A percentile compares a stretch with the other conserved stretches of the same genome.
Conservation (phyloP, 139 green algal genomes). For the Chlamydomonas schloesseri region DNA sequence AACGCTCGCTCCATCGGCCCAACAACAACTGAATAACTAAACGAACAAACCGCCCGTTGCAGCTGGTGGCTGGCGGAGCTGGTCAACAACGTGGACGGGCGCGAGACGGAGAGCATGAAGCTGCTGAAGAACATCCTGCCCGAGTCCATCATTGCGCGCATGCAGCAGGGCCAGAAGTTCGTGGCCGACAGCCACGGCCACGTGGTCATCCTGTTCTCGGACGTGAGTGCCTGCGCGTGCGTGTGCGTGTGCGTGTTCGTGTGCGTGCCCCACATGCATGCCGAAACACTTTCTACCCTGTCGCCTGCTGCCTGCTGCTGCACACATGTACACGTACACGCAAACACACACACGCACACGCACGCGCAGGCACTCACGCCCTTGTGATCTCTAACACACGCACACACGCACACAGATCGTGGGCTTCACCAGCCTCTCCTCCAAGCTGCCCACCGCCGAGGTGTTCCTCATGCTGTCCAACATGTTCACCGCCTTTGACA, state of each 20-base stretch:
- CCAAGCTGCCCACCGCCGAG: conserved; percentile 53
- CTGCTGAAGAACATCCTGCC: conserved; percentile 72
- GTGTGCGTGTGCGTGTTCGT: too few species aligned
- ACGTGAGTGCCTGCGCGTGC: not conserved
- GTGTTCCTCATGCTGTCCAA: conserved; percentile 66
- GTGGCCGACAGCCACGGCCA: conserved; percentile 49
- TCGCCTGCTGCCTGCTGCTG: too few species aligned
- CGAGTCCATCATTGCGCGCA: conserved; percentile 62
- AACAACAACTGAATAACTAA: too few species aligned
- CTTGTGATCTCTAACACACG: not conserved
- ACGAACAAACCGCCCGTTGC: too few species aligned
- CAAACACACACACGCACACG: too few species aligned
- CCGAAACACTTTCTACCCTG: too few species aligned
- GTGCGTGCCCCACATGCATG: too few species aligned
- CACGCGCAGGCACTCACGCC: too few species aligned
- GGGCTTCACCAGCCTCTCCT: conserved; percentile 52
- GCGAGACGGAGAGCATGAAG: conserved; percentile 61
- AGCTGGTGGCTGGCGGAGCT: conserved; percentile 58
- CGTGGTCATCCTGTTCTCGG: conserved; percentile 59
- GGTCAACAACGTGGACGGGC: conserved; percentile 56
- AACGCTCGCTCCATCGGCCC: too few species aligned
- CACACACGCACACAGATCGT: conserved; percentile 29
- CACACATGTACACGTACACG: too few species aligned
- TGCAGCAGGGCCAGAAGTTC: conserved; percentile 61
- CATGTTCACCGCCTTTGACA: conserved; percentile 69